Conservation (phyloP, 2,329 filamentous ascomycete species). For the Rhinocladiella mackenziei region DNA sequence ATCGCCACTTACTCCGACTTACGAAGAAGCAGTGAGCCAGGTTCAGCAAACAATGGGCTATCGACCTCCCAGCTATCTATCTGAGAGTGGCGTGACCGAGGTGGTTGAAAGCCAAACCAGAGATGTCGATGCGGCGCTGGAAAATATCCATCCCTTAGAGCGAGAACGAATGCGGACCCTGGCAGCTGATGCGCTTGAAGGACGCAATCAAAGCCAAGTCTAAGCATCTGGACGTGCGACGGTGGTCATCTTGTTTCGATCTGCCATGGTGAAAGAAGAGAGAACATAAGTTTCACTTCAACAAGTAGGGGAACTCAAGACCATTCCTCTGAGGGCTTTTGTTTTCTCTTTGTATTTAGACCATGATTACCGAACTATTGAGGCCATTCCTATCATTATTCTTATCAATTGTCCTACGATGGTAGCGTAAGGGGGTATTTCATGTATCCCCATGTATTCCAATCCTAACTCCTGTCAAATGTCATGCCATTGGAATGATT, state of each 20-base stretch:
- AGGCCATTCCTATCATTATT: too few relatives aligned
- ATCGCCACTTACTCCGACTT: slow-evolving; percentile 27
- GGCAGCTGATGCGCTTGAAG: slow-evolving; percentile 20
- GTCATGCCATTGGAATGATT: slow-evolving; percentile 3
- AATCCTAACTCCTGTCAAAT: too few relatives aligned
- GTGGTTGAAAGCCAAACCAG: slow-evolving; percentile 64
- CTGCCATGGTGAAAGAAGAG: not conserved
- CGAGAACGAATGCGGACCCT: slow-evolving; percentile 25
- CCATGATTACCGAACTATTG: too few relatives aligned
- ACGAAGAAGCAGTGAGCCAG: slow-evolving; percentile 25
- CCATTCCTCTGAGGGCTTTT: too few relatives aligned
- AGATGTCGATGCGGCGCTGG: slow-evolving; percentile 48
- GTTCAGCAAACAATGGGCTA: slow-evolving; percentile 31
- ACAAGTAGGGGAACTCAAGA: too few relatives aligned
- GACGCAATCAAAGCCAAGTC: slow-evolving; percentile 1
- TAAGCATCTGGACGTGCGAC: too few relatives aligned
- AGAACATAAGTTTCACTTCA: not conserved
- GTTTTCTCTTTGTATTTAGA: not conserved
- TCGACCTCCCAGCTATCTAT: slow-evolving; percentile 71
- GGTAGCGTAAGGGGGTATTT: too few relatives aligned
- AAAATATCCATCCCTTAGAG: slow-evolving; percentile 51
- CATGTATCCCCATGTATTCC: too few relatives aligned
- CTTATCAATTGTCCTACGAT: too few relatives aligned
- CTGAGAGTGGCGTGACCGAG: slow-evolving; percentile 70
- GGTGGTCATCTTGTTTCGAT: too few relatives aligned